These are phyloP conservation scores for Pichiaceae sp. DNA, from an alignment of 1,139 yeast species.

Conservation along the genomic window DNA sequence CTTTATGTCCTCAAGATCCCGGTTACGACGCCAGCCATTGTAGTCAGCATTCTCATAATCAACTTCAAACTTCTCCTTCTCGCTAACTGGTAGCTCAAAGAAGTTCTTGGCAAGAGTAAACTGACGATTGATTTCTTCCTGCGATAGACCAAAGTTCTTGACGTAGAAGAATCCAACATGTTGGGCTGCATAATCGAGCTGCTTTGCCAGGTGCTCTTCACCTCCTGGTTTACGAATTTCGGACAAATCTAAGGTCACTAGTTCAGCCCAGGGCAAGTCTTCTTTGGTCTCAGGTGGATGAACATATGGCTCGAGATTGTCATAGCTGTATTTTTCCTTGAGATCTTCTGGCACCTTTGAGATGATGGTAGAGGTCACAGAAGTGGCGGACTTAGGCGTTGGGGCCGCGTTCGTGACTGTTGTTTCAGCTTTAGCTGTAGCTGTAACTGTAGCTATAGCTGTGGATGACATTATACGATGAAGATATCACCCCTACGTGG, in stretches of 20 bases:
- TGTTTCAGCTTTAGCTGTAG: too few species aligned
- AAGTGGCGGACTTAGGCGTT: too few species aligned
- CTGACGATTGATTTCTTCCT: slow-evolving; percentile 23
- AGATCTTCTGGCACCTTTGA: too few species aligned
- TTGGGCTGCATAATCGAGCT: slow-evolving; percentile 24
- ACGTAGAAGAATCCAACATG: slow-evolving; percentile 26
- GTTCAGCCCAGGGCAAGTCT: slow-evolving; percentile 28
- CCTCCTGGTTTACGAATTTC: slow-evolving; percentile 26
- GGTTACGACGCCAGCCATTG: slow-evolving; percentile 27
- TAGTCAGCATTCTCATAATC: slow-evolving; percentile 28
- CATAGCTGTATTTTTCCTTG: background rate
- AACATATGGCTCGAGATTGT: background rate
- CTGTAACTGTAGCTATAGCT: too few species aligned
- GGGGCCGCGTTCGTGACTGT: too few species aligned
- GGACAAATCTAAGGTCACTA: slow-evolving; percentile 24
- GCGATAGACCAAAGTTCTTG: slow-evolving; percentile 23
- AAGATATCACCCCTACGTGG: too few species aligned
- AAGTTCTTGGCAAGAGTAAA: slow-evolving; percentile 27
- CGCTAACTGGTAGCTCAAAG: slow-evolving; percentile 18
- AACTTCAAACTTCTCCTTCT: slow-evolving; percentile 23
- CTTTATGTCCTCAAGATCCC: slow-evolving; percentile 20
- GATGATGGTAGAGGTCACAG: too few species aligned
- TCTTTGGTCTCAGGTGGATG: slow-evolving; percentile 20
- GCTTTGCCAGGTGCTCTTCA: slow-evolving; percentile 22
- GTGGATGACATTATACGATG: too few species aligned